These are phyloP conservation scores for Fusarium buxicola DNA, from an alignment of 2,329 filamentous ascomycete species.

Conservation along the genomic window DNA sequence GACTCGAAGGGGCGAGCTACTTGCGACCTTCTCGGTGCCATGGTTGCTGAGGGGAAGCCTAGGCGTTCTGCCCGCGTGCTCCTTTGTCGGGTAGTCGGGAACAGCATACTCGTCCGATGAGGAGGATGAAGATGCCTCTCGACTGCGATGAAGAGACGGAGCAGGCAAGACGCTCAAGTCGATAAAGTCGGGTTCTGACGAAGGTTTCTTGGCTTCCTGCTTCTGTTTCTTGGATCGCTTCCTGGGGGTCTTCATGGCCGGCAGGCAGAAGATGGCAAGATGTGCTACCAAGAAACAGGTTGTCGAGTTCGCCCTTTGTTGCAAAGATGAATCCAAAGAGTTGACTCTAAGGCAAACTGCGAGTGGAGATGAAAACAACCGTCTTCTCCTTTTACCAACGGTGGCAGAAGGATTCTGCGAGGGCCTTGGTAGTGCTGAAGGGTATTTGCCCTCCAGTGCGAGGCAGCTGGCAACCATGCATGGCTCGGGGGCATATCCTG, in stretches of 20 bases:
- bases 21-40: neutral
- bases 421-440: neutral
- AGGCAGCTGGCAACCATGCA: neutral
- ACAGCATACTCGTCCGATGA: neutral
- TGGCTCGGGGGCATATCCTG: too few species aligned
- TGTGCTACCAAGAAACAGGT: neutral
- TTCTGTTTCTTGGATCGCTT: neutral
- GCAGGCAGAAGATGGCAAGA: neutral
- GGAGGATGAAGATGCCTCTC: neutral
- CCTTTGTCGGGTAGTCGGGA: neutral
- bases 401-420: neutral
- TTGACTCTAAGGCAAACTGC: neutral
- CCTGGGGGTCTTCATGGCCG: conserved; percentile 4
- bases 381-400: neutral
- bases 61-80: neutral
- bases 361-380: fast-evolving
- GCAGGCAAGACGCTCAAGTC: neutral
- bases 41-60: neutral
- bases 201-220: neutral
- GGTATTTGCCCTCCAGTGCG: conserved; percentile 6
- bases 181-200: neutral
- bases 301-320: too few species aligned
- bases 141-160: neutral
- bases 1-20: neutral
- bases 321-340: neutral